Evolutionary conservation across 345 rosid genomes (phyloP), one percentile per base, ranked within the genome.

Genomic region (Eucalyptus marginata): DNA sequence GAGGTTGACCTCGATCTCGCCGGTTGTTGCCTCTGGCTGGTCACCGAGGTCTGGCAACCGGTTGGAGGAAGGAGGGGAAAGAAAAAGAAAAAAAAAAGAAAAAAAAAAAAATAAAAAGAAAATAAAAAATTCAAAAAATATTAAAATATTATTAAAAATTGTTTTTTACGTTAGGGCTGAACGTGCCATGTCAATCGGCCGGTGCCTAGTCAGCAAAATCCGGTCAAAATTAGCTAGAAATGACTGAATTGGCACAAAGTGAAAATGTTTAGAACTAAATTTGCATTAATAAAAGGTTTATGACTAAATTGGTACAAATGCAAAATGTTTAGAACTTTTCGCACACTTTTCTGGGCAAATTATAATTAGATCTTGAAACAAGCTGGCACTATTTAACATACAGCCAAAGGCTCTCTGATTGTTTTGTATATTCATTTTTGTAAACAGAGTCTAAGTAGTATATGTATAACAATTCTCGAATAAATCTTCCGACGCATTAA

Each of bases 111-210:
- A 0, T 16, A 51, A 49, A 49, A 49, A 4, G 1, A 49, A 49
- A 49, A 5, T 1, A 4, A 46, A 13, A 52, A 52, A 12, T 12
- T 49, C 1, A 20, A 52, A 17, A 17, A 18, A 18, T 18, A 52
- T 18, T 52, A 52, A 52, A 52, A 52, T 18, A 20, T 3, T 20
- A 52, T 20, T 20, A 52, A 52, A 52, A 52, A 20, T 52, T 52
- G 4, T 20, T 10, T 0, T 20, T 10, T 0, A 52, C 2, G 0
- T 52, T 0, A 0, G 0, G 0, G 4, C 1, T 2, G 4, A 52
- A 18, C 0, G 10, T 52, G 10, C 0, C 25, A 52, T 1, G 24
- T 52, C 4, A 18, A 2, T 52, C 8, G 4, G 4, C 25, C 4
- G 5, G 24, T 1, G 2, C 2, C 4, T 52, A 18, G 25, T 52